A percentile compares a stretch with the other conserved stretches of the same genome.
Conservation (phyloP, 2,329 filamentous ascomycete genomes). For the Paracoccidioides lutzii region DNA sequence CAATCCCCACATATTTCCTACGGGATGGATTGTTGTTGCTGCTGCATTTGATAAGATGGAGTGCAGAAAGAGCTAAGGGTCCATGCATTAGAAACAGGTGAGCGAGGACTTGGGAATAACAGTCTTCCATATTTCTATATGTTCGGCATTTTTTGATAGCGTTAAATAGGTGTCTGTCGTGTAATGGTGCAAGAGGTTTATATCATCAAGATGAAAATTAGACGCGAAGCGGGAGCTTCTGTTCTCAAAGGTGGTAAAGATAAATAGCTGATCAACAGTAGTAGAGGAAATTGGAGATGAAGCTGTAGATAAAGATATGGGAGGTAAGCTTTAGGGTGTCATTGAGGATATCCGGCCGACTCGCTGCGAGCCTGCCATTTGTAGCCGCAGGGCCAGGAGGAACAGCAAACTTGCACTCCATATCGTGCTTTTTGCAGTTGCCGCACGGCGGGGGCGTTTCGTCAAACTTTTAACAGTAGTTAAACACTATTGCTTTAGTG, state of each 20-base stretch:
- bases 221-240: constrained; percentile 9
- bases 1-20: constrained; percentile 16
- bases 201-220: constrained; percentile 23
- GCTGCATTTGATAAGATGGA: constrained; percentile 17
- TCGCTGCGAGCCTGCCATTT: neutral
- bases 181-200: constrained; percentile 34
- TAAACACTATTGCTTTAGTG: neutral
- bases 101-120: constrained; percentile 15
- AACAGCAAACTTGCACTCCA: constrained; percentile 15
- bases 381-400: constrained; percentile 2
- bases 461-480: constrained; percentile 12
- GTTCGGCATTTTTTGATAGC: constrained; percentile 13
- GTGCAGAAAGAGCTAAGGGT: constrained; percentile 16
- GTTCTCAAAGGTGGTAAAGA: constrained; percentile 11
- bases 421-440: constrained; percentile 17
- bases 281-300: constrained; percentile 5
- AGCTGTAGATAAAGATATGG: constrained; percentile 3
- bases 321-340: neutral
- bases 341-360: neutral
- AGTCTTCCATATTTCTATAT: constrained; percentile 14
- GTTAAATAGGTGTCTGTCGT: constrained; percentile 23
- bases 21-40: constrained; percentile 15
- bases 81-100: constrained; percentile 19
- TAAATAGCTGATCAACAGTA: constrained; percentile 10
- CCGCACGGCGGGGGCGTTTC: constrained; percentile 15